Evolutionary conservation across 2,329 filamentous ascomycete species (phyloP).

Genomic region (Trichothecium roseum): DNA sequence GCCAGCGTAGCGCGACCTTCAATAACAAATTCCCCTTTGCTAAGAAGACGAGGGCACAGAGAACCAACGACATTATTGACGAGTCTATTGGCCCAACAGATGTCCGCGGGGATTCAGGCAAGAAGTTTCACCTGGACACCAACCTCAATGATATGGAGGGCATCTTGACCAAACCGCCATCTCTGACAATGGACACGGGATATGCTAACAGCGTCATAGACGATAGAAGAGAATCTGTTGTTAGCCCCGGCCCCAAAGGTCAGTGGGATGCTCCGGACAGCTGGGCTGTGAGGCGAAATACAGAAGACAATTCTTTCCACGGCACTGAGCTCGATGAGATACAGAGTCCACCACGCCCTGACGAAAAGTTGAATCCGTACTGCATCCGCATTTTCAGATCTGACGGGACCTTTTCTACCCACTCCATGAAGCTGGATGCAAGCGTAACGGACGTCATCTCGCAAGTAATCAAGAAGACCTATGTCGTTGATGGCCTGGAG

Average conservation of each 20-base stretch:
- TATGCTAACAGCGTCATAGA: constrained; percentile 34
- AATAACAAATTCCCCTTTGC: constrained; percentile 55
- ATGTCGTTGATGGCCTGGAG: constrained; percentile 77
- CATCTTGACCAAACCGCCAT: constrained; percentile 63
- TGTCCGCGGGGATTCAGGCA: constrained; percentile 38
- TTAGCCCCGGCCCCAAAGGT: constrained; percentile 32
- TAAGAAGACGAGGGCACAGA: constrained; percentile 40
- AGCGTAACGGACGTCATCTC: constrained; percentile 78
- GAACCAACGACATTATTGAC: constrained; percentile 40
- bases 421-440: constrained; percentile 74
- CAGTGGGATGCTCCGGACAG: constrained; percentile 93
- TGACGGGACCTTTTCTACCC: constrained; percentile 87
- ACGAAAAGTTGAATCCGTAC: constrained; percentile 68
- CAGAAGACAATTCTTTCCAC: constrained; percentile 52
- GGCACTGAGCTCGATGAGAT: constrained; percentile 56
- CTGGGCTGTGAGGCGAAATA: constrained; percentile 76
- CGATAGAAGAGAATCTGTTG: constrained; percentile 25
- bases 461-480: constrained; percentile 91
- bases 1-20: constrained; percentile 37
- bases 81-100: constrained; percentile 52
- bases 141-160: constrained; percentile 87
- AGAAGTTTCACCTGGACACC: constrained; percentile 68
- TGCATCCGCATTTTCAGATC: constrained; percentile 93
- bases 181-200: constrained; percentile 56
- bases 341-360: constrained; percentile 54